Conservation (phyloP, 805 yeast species). For the Candida ficus region DNA sequence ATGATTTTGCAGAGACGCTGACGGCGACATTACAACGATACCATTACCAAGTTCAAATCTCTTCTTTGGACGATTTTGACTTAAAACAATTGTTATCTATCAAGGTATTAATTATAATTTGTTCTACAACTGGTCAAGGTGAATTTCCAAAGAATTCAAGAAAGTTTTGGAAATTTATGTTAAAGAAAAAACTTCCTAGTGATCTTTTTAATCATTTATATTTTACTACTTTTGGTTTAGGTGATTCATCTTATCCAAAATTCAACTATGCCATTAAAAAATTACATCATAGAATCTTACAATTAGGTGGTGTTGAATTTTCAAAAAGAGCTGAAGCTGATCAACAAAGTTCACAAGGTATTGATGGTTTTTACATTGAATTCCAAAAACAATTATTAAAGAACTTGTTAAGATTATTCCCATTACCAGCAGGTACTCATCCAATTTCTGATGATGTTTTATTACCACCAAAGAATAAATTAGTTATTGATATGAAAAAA, state of each 20-base stretch:
- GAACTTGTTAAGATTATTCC: conserved; percentile 29
- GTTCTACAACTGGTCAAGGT: conserved; percentile 96
- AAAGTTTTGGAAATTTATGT: conserved; percentile 69
- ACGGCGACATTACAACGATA: conserved; percentile 49
- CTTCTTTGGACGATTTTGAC: conserved; percentile 57
- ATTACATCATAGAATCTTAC: conserved; percentile 68
- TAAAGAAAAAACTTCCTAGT: conserved; percentile 57
- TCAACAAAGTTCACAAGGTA: conserved; percentile 72
- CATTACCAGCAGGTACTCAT: conserved; percentile 27
- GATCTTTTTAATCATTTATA: conserved; percentile 56
- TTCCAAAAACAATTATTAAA: conserved; percentile 56
- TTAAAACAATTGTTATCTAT: conserved; percentile 48
- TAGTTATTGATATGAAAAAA: conserved; percentile 26
- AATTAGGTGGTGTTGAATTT: conserved; percentile 75
- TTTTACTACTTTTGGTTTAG: conserved; percentile 81
- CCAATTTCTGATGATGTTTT: conserved; percentile 31
- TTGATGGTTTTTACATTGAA: conserved; percentile 69
- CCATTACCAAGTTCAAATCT: conserved; percentile 43
- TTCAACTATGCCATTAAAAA: conserved; percentile 87
- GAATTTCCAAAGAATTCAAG: conserved; percentile 77
- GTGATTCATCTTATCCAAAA: conserved; percentile 87
- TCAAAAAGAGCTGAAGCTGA: conserved; percentile 83
- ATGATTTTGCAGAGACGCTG: conserved; percentile 71
- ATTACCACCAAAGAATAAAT: conserved; percentile 33
- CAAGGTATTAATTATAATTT: conserved; percentile 46